Percentiles rank a stretch among this genome's conserved stretches.
Evolutionary conservation across 2,329 filamentous ascomycete species (phyloP).

Genomic region (Diatrype stigma): DNA sequence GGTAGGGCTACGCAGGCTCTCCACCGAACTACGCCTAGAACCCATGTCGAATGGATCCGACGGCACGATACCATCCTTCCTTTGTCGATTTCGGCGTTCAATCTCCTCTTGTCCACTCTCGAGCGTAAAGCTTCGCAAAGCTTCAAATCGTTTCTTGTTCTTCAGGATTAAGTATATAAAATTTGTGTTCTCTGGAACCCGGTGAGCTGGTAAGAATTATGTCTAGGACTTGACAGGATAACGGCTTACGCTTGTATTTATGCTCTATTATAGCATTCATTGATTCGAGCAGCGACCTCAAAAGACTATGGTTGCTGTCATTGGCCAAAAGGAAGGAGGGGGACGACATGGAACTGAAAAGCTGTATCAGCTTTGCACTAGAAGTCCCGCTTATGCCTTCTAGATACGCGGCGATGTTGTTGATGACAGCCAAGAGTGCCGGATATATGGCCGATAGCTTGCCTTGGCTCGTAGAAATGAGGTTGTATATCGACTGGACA

Average conservation of each 20-base stretch:
- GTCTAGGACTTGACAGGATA: no score
- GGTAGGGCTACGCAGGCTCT: slow-evolving; percentile 63
- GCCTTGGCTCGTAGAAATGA: slow-evolving; percentile 88
- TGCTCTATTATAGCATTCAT: slow-evolving; percentile 89
- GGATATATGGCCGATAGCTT: slow-evolving; percentile 89
- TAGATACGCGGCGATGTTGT: slow-evolving; percentile 84
- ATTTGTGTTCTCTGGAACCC: slow-evolving; percentile 65
- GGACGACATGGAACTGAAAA: slow-evolving; percentile 89
- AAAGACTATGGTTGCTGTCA: slow-evolving; percentile 79
- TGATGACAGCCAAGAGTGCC: slow-evolving; percentile 84
- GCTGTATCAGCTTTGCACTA: slow-evolving; percentile 77
- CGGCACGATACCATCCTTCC: slow-evolving; percentile 57
- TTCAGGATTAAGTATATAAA: slow-evolving; percentile 76
- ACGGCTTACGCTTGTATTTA: slow-evolving; percentile 67
- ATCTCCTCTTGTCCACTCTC: slow-evolving; percentile 92
- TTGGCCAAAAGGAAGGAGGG: slow-evolving; percentile 90
- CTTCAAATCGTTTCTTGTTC: slow-evolving; percentile 79
- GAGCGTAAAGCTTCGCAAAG: slow-evolving; percentile 79
- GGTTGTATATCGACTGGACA: slow-evolving; percentile 74
- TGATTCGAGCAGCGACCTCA: slow-evolving; percentile 80
- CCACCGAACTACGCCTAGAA: slow-evolving; percentile 59
- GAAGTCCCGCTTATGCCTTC: slow-evolving; percentile 71
- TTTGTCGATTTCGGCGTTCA: slow-evolving; percentile 68
- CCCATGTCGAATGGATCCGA: slow-evolving; percentile 45
- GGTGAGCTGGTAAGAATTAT: slow-evolving; percentile 11